Base-by-base conservation (phyloP, 2,329 filamentous ascomycete genomes). In the Bisporella sp. region DNA sequence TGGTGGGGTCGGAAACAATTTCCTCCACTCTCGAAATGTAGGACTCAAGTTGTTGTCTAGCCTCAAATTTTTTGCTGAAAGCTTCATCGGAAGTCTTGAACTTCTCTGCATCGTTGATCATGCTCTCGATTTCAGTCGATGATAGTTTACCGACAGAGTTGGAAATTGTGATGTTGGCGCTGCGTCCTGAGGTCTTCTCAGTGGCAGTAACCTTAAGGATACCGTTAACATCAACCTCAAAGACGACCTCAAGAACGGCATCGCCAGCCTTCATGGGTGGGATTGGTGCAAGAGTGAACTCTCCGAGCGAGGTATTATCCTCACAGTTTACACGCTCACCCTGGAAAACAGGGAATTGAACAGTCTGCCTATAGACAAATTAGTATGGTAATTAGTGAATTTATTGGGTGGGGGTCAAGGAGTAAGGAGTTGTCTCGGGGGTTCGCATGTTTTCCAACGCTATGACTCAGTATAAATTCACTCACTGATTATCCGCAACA, bases 171-270 rank as follows among this genome's bases (percentile, higher is more conserved):
- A 99, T 99, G 84, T 99, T 99, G 75, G 93, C 93, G 68, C 81
- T 93, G 71, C 93, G 91, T 67, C 93, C 93, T 33, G 93, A 96
- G 63, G 89, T 92, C 85, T 99, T 99, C 83, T 99, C 93, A 45
- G 92, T 96, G 62, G 93, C 93, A 57, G 92, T 97, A 67, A 97
- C 93, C 85, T 99, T 99, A 61, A 99, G 85, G 71, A 96, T 96
- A 85, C 93, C 93, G 80, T 99, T 99, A 81, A 96, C 93, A 64
- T 99, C 93, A 68, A 99, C 93, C 78, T 99, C 93, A 75, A 99
- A 97, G 71, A 97, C 90, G 63, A 92, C 88, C 77, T 99, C 93
- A 43, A 99, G 87, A 60, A 95, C 91, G 63, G 93, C 88, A 70
- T 99, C 93, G 71, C 93, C 92, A 67, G 93, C 92, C 67, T 85